phyloP scores from a whole-genome alignment of 306 rosid genomes.

The Dryas alaskensis region DNA sequence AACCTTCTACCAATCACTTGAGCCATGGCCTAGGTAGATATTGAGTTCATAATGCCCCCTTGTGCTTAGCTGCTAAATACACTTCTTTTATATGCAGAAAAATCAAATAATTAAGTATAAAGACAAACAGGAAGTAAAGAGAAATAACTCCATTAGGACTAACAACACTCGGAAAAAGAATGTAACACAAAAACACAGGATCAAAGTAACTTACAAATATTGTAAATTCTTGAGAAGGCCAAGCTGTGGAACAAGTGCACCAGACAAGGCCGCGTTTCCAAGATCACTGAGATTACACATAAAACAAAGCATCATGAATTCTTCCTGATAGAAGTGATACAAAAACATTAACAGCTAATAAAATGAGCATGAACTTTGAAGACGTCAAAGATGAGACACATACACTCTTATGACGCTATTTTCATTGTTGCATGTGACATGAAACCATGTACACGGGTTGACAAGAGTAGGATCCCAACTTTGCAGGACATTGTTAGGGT shows the following conservation, averaged over 20 bases:
- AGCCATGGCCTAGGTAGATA: constrained; percentile 1
- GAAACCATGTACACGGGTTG: constrained; percentile 99
- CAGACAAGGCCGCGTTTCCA: constrained; percentile 96
- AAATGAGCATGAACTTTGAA: constrained; percentile 6
- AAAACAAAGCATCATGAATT: constrained; percentile 24
- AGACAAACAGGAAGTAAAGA: not conserved
- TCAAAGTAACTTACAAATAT: constrained; percentile 67
- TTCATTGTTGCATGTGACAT: constrained; percentile 96
- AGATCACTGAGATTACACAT: constrained; percentile 64
- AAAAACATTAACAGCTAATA: constrained; percentile 1
- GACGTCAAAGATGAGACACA: constrained; percentile 35
- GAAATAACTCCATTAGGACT: not conserved
- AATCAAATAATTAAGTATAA: not conserved
- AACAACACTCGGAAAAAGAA: not conserved
- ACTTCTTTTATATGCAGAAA: not conserved
- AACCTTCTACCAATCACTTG: not conserved
- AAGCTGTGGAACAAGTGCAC: constrained; percentile 90
- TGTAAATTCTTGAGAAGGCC: constrained; percentile 96
- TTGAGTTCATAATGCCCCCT: not conserved
- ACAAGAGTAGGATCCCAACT: constrained; percentile 99
- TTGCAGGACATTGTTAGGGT: constrained; percentile 93
- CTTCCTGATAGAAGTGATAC: constrained; percentile 14
- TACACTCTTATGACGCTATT: constrained; percentile 98
- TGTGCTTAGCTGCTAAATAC: not conserved
- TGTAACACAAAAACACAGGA: not conserved